These are phyloP conservation scores for Endothia cerciana DNA, from an alignment of 2,329 filamentous ascomycete species.

Conservation along the genomic window DNA sequence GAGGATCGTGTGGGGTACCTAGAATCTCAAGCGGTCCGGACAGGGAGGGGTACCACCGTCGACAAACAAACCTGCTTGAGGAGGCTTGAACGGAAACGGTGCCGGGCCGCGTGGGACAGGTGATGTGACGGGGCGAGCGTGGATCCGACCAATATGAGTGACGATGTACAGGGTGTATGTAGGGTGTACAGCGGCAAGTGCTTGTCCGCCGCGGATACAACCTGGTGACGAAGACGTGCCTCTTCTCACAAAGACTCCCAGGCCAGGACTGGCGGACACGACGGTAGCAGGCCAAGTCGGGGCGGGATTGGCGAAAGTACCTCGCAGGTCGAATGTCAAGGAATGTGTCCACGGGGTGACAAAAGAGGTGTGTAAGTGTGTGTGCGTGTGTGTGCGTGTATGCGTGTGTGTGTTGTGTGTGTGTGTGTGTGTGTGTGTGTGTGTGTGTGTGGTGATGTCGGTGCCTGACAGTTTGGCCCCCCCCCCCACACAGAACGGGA, in stretches of 20 bases:
- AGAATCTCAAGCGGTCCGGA: conserved; percentile 12
- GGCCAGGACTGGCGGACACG: conserved; percentile 13
- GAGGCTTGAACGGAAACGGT: conserved; percentile 26
- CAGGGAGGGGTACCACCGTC: conserved; percentile 27
- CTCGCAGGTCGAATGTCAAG: conserved; percentile 20
- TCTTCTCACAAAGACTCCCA: conserved; percentile 14
- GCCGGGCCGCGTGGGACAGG: conserved; percentile 28
- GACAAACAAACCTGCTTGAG: conserved; percentile 17
- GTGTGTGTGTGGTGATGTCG: conserved; percentile 1
- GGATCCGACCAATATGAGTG: conserved; percentile 20
- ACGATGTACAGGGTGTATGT: conserved; percentile 23
- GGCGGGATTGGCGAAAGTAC: conserved; percentile 15
- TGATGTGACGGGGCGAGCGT: conserved; percentile 28
- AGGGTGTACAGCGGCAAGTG: conserved; percentile 17
- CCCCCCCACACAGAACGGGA: conserved; percentile 16
- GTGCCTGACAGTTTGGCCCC: conserved; percentile 14
- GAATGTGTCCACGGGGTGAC: conserved; percentile 7
- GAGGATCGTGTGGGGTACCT: conserved; percentile 29
- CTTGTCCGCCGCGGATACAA: conserved; percentile 18
- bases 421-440: background rate
- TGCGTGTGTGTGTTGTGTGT: background rate
- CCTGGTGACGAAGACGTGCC: conserved; percentile 16
- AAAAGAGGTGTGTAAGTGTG: background rate
- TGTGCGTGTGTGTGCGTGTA: background rate
- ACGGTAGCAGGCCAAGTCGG: conserved; percentile 9